Base-by-base conservation (phyloP, 129 eudicot genomes). In the Flaveria trinervia region DNA sequence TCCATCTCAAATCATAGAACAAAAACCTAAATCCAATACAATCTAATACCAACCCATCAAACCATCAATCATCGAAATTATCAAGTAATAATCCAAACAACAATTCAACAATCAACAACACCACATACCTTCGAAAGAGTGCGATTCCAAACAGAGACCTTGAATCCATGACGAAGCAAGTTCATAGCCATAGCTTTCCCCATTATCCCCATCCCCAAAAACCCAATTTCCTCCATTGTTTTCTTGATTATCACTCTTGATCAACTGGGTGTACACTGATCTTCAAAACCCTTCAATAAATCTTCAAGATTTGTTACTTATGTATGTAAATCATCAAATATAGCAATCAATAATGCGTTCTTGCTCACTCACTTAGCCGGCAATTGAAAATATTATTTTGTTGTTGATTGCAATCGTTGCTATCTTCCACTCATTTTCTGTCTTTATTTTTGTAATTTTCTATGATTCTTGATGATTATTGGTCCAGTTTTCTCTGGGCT, bases 111-210 rank as follows among this genome's bases (percentile, higher is more conserved):
- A 79, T 49, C 77, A 79, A 71, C 3, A 70, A 36, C 71, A 49
- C 20, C 43, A 30, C 16, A 18, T 78, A 95, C 99, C 99, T 90
- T 84, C 28, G 99, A 95, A 69, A 89, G 97, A 66, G 99, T 91
- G 77, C 99, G 96, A 70, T 95, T 95, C 99, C 99, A 95, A 44
- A 95, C 97, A 80, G 97, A 88, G 81, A 95, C 85, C 84, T 91
- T 95, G 72, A 87, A 91, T 15, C 97, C 99, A 89, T 88, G 84
- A 46, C 88, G 87, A 50, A 91, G 89, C 88, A 95, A 85, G 80
- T 95, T 95, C 87, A 91, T 83, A 15, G 99, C 87, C 99, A 95
- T 91, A 9, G 97, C 99, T 68, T 95, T 91, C 45, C 99, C 99
- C 99, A 95, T 95, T 74, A 95, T 95, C 36, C 99, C 97, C 92